Conservation (phyloP, 495 filamentous ascomycete species). For the Trichoderma parareesei region DNA sequence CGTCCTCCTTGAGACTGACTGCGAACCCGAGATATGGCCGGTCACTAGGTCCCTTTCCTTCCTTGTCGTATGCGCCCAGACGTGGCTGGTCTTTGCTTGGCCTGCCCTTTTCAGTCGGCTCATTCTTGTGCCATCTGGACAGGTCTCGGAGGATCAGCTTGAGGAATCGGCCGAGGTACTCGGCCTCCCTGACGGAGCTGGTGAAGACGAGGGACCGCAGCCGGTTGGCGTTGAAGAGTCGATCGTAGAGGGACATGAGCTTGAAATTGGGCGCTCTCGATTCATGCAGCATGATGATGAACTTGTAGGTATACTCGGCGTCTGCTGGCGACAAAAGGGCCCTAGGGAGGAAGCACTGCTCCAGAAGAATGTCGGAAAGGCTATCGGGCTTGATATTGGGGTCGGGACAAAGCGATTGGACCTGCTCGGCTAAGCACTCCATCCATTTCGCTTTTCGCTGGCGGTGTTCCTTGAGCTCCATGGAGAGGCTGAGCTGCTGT, state of each 20-base stretch:
- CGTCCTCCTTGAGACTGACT: slow-evolving; percentile 53
- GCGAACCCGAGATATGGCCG: slow-evolving; percentile 44
- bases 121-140: slow-evolving; percentile 63
- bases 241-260: slow-evolving; percentile 74
- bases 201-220: slow-evolving; percentile 75
- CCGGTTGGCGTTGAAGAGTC: slow-evolving; percentile 71
- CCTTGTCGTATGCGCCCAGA: slow-evolving; percentile 34
- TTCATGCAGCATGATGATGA: slow-evolving; percentile 78
- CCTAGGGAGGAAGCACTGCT: slow-evolving; percentile 85
- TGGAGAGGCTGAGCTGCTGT: slow-evolving; percentile 51
- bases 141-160: slow-evolving; percentile 72
- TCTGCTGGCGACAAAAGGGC: slow-evolving; percentile 76
- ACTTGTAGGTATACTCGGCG: slow-evolving; percentile 74
- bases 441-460: slow-evolving; percentile 54
- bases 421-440: slow-evolving; percentile 62
- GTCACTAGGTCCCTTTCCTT: slow-evolving; percentile 28
- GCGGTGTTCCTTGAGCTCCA: slow-evolving; percentile 63
- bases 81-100: slow-evolving; percentile 42
- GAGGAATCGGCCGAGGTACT: slow-evolving; percentile 83
- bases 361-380: slow-evolving; percentile 67
- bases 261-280: slow-evolving; percentile 78
- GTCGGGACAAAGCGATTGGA: slow-evolving; percentile 67
- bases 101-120: slow-evolving; percentile 5
- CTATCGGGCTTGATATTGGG: slow-evolving; percentile 54
- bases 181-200: slow-evolving; percentile 81